phyloP scores from a whole-genome alignment of 1,139 yeast species.

The Suhomyces atakaporum region DNA sequence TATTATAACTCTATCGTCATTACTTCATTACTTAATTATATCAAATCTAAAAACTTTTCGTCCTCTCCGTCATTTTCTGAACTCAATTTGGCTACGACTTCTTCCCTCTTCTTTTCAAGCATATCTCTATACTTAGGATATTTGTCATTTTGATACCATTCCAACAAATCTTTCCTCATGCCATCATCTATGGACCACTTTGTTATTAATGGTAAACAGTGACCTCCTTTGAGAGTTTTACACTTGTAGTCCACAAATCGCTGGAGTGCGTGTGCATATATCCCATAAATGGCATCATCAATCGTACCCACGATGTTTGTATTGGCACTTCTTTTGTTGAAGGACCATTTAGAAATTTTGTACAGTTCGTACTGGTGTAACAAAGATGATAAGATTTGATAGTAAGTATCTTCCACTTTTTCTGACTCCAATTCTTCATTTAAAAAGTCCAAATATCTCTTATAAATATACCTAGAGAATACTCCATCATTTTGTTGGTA shows the following conservation, averaged over 20 bases:
- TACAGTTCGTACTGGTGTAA: conserved; percentile 24
- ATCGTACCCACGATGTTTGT: conserved; percentile 17
- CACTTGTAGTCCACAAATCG: conserved; percentile 34
- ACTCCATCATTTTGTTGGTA: conserved; percentile 26
- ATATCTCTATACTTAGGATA: conserved; percentile 25
- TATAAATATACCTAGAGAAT: conserved; percentile 30
- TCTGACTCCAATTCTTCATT: conserved; percentile 20
- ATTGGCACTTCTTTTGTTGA: conserved; percentile 23
- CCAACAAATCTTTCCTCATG: conserved; percentile 27
- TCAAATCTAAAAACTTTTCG: conserved; percentile 37
- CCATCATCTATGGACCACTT: conserved; percentile 40
- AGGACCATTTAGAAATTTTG: conserved; percentile 26
- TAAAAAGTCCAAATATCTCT: conserved; percentile 25
- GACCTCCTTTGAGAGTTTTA: conserved; percentile 29
- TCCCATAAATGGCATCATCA: conserved; percentile 21
- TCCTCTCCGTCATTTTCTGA: conserved; percentile 25
- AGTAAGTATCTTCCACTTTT: conserved; percentile 23
- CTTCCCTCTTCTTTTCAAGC: conserved; percentile 31
- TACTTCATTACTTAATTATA: conserved; percentile 14
- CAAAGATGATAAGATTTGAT: conserved; percentile 26
- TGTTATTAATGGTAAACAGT: conserved; percentile 33
- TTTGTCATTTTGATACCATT: conserved; percentile 25
- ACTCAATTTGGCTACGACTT: conserved; percentile 30
- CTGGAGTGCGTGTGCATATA: conserved; percentile 32
- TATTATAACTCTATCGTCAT: neutral